Evolutionary conservation across 176 grass and related monocot species (phyloP), one percentile per base, ranked within the genome.

Genomic region (Lolium perenne): DNA sequence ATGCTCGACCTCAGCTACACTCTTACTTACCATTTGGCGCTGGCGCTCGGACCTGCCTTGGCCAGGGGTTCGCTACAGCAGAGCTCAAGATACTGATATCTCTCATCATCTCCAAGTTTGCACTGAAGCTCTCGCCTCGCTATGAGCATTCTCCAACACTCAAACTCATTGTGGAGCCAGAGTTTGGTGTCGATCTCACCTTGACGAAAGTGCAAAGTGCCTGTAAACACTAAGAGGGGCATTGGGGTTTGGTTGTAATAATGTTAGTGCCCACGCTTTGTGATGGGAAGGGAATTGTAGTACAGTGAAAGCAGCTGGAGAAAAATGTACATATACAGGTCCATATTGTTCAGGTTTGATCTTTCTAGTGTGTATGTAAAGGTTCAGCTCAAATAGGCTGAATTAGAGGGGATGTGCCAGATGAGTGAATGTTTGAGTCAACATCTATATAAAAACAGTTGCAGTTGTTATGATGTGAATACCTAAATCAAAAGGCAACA

Each of bases 81-180:
- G 96, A 98, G 85, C 89, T 98, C 38, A 98, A 98, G 89, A 92
- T 94, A 69, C 74, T 95, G 67, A 89, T 98, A 69, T 95, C 91
- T 71, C 88, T 92, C 17, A 89, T 98, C 53, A 66, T 98, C 56
- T 94, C 90, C 40, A 92, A 94, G 81, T 98, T 98, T 79, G 56
- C 17, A 71, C 81, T 94, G 72, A 89, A 89, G 8, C 75, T 98
- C 17, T 90, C 93, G 2, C 83, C 87, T 2, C 32, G 41, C 17
- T 98, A 98, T 35, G 47, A 62, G 56, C 96, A 98, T 80, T 94
- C 93, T 6, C 96, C 96, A 9, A 82, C 76, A 10, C 84, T 98
- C 38, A 91, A 91, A 80, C 81, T 98, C 85, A 95, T 98, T 58
- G 93, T 98, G 23, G 93, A 95, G 50, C 96, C 93, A 40, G 93